Conservation (phyloP, 208 protist species). For the Chromosphaera perkinsii region DNA sequence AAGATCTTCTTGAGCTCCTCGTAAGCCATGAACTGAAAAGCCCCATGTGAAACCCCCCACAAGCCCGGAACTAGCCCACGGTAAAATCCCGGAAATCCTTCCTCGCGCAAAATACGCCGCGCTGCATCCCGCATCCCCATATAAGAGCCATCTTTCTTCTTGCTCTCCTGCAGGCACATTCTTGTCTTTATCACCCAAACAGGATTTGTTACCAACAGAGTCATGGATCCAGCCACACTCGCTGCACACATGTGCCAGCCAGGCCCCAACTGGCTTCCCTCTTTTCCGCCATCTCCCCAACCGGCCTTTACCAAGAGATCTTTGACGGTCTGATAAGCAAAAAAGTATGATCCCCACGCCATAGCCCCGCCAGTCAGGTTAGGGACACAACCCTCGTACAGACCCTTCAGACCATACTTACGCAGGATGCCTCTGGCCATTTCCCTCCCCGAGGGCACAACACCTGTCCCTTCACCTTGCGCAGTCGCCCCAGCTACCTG, state of each 20-base stretch:
- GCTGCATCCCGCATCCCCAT: not conserved
- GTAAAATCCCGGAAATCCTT: constrained; percentile 5
- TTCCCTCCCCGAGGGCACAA: constrained; percentile 32
- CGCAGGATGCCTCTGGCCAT: not conserved
- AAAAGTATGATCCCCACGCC: constrained; percentile 57
- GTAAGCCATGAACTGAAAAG: constrained; percentile 53
- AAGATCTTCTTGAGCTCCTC: constrained; percentile 42
- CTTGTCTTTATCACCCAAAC: constrained; percentile 64
- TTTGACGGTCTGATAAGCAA: not conserved
- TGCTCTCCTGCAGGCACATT: constrained; percentile 50
- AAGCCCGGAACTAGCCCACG: constrained; percentile 40
- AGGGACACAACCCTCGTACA: constrained; percentile 40
- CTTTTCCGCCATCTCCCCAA: too few species aligned
- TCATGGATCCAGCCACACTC: constrained; percentile 31
- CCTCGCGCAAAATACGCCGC: not conserved
- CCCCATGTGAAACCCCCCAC: constrained; percentile 43
- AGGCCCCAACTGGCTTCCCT: not conserved
- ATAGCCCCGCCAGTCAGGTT: constrained; percentile 36
- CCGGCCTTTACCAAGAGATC: too few species aligned
- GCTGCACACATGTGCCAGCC: constrained; percentile 20
- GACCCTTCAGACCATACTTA: constrained; percentile 32
- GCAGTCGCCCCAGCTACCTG: constrained; percentile 46
- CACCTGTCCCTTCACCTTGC: not conserved
- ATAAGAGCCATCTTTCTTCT: constrained; percentile 8
- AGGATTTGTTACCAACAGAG: constrained; percentile 47